Percentiles rank a stretch among this genome's conserved stretches.
phyloP scores from a whole-genome alignment of 2,329 filamentous ascomycete genomes.

The Davidsoniella australis region DNA sequence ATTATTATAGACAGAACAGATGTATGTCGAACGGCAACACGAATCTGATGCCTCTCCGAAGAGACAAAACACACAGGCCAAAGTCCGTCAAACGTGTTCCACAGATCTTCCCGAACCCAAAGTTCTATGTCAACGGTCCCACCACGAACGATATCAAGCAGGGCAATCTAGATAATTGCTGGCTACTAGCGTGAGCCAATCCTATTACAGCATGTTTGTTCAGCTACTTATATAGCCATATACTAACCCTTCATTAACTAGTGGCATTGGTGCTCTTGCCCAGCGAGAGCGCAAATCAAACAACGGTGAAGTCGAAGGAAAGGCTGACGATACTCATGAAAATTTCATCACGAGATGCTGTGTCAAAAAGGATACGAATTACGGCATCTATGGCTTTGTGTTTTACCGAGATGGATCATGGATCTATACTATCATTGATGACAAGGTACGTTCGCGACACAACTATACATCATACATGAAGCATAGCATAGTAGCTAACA shows the following conservation, averaged over 20 bases:
- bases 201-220: no score
- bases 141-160: conserved; percentile 65
- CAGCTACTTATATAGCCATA: no score
- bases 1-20: background rate
- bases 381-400: conserved; percentile 81
- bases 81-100: conserved; percentile 15
- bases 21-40: background rate
- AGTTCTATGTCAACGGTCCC: conserved; percentile 63
- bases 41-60: background rate
- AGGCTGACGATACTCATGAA: conserved; percentile 52
- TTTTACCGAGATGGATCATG: conserved; percentile 81
- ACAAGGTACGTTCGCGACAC: conserved; percentile 65
- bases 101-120: conserved; percentile 60
- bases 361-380: conserved; percentile 52
- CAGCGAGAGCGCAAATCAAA: background rate
- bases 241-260: background rate
- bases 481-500: conserved; percentile 44
- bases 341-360: conserved; percentile 56
- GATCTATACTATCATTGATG: conserved; percentile 82
- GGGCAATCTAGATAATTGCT: conserved; percentile 66
- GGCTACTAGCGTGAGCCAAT: conserved; percentile 47
- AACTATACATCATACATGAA: conserved; percentile 56
- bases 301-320: conserved; percentile 35
- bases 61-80: no score
- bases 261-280: conserved; percentile 1